phyloP scores from a whole-genome alignment of 192 early-diverging fungal species.

The Gonapodya prolifera region DNA sequence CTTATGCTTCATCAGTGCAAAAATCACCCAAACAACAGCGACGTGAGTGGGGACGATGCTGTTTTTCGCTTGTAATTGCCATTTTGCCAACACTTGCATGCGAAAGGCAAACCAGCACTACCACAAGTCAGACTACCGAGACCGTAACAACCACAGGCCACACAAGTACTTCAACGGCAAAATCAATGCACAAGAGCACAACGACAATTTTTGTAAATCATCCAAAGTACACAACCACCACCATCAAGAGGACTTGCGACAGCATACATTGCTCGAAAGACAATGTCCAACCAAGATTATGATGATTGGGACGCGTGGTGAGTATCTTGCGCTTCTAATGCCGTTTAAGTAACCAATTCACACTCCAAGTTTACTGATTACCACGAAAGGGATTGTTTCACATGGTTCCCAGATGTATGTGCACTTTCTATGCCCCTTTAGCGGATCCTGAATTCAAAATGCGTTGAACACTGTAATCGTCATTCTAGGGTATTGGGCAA shows the following conservation, averaged over 20 bases:
- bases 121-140: neutral
- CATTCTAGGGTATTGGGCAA: neutral
- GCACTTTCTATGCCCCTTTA: neutral
- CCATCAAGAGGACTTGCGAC: neutral
- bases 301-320: neutral
- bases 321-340: neutral
- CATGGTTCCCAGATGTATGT: neutral
- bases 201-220: neutral
- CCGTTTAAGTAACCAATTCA: neutral
- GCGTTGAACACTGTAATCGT: neutral
- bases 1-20: too few species aligned
- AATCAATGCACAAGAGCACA: neutral
- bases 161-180: neutral
- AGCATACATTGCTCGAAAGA: neutral
- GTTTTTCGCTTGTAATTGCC: too few species aligned
- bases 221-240: neutral
- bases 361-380: neutral
- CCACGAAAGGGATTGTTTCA: neutral
- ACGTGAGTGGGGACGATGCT: neutral
- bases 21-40: neutral
- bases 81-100: too few species aligned
- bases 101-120: neutral
- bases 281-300: neutral
- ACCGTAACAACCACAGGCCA: neutral
- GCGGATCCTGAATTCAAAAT: neutral